Conservation (phyloP, 1,284 basidiomycete species). For the Omphalotus olearius region DNA sequence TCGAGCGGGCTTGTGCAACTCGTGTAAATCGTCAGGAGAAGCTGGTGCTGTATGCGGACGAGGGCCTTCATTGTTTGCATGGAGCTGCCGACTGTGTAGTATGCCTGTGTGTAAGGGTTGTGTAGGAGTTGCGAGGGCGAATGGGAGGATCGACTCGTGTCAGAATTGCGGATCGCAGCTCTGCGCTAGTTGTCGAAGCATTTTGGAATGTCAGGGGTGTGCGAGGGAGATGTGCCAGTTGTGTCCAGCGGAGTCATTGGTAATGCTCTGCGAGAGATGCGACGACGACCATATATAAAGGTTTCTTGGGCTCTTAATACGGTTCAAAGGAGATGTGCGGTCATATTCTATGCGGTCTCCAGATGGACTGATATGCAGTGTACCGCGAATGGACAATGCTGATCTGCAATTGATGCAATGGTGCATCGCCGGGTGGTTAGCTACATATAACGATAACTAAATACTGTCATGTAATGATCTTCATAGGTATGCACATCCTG, state of each 20-base stretch:
- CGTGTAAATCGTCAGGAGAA: not conserved
- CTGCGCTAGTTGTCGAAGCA: slow-evolving; percentile 12
- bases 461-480: too few species aligned
- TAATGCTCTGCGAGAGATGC: slow-evolving; percentile 8
- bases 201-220: slow-evolving; percentile 10
- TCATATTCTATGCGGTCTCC: too few species aligned
- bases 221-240: slow-evolving; percentile 13
- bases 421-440: too few species aligned
- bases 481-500: too few species aligned
- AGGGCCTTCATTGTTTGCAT: not conserved
- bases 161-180: slow-evolving; percentile 8
- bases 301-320: too few species aligned
- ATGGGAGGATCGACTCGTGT: slow-evolving; percentile 5
- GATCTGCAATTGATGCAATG: too few species aligned
- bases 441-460: too few species aligned
- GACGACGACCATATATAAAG: not conserved
- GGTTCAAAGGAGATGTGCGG: too few species aligned
- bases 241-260: slow-evolving; percentile 8
- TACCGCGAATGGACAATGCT: too few species aligned
- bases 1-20: slow-evolving; percentile 2
- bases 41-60: not conserved
- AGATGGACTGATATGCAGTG: too few species aligned
- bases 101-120: slow-evolving; percentile 1
- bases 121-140: not conserved
- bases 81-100: slow-evolving; percentile 10